phyloP scores from a whole-genome alignment of 768 basidiomycete genomes.

The Floccularia luteovirens region DNA sequence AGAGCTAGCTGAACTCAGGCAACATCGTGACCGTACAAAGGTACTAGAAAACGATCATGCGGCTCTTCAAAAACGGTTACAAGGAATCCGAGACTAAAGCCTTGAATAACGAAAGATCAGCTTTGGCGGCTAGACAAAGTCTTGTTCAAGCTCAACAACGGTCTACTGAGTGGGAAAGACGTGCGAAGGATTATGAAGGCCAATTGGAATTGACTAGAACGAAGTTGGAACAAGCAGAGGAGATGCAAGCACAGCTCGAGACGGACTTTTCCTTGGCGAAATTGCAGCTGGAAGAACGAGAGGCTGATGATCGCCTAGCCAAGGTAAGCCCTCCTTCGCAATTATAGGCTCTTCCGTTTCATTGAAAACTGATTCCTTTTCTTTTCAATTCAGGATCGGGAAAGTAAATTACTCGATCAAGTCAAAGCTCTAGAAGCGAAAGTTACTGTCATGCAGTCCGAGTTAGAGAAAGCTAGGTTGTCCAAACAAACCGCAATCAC shows the following conservation, averaged over 20 bases:
- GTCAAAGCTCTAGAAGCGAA: conserved; percentile 55
- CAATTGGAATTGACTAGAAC: conserved; percentile 53
- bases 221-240: conserved; percentile 61
- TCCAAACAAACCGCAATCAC: conserved; percentile 15
- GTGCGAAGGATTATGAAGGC: conserved; percentile 61
- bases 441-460: conserved; percentile 46
- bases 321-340: conserved; percentile 36
- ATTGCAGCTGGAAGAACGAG: conserved; percentile 70
- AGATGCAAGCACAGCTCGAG: conserved; percentile 56
- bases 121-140: conserved; percentile 50
- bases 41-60: conserved; percentile 61
- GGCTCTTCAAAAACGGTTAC: conserved; percentile 59
- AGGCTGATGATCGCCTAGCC: conserved; percentile 58
- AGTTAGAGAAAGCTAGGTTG: conserved; percentile 43
- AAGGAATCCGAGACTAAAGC: conserved; percentile 65
- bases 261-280: conserved; percentile 61
- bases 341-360: too few species aligned
- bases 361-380: conserved; percentile 1
- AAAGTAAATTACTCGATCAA: conserved; percentile 61
- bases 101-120: conserved; percentile 52
- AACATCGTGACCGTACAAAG: conserved; percentile 54
- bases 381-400: conserved; percentile 48
- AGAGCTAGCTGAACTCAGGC: conserved; percentile 65
- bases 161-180: conserved; percentile 75
- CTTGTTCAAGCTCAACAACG: conserved; percentile 72